Base-by-base conservation (phyloP, 2,329 filamentous ascomycete genomes). In the Pseudogymnoascus sp. region DNA sequence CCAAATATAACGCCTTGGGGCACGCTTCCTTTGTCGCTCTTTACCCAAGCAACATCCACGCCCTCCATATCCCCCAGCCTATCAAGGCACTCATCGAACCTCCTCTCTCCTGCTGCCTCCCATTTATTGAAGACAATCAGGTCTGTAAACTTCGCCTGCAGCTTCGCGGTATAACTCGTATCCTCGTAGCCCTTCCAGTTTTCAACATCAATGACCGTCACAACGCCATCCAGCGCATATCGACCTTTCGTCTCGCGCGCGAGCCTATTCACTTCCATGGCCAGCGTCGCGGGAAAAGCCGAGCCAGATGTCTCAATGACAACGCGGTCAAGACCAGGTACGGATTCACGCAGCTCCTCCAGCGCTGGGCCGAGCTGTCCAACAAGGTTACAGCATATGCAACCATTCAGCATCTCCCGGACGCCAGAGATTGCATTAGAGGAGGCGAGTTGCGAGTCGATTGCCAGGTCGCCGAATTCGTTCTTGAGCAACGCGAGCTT, bases 301-400 rank as follows among this genome's bases (percentile, higher is more conserved):
- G 64, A 68, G 0, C 94, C 94, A 39, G 85, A 90, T 2, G 94
- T 99, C 80, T 99, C 94, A 73, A 99, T 87, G 60, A 99, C 85
- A 74, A 99, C 94, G 61, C 94, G 84, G 72, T 97, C 89, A 0
- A 92, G 93, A 0, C 67, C 65, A 4, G 5, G 69, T 35, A 80
- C 74, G 12, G 73, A 74, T 25, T 77, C 74, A 59, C 83, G 82
- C 40, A 99, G 85, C 71, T 94, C 87, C 45, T 82, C 77, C 15
- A 99, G 85, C 1, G 93, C 92, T 58, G 88, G 86, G 64, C 85
- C 84, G 6, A 99, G 85, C 74, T 96, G 90, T 13, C 94, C 94
- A 64, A 99, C 93, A 27, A 97, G 87, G 73, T 97, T 97, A 79
- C 94, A 99, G 83, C 94, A 99, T 75, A 99, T 97, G 77, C 94